Evolutionary conservation across 768 basidiomycete species (phyloP).

Genomic region (Boletales sp.): DNA sequence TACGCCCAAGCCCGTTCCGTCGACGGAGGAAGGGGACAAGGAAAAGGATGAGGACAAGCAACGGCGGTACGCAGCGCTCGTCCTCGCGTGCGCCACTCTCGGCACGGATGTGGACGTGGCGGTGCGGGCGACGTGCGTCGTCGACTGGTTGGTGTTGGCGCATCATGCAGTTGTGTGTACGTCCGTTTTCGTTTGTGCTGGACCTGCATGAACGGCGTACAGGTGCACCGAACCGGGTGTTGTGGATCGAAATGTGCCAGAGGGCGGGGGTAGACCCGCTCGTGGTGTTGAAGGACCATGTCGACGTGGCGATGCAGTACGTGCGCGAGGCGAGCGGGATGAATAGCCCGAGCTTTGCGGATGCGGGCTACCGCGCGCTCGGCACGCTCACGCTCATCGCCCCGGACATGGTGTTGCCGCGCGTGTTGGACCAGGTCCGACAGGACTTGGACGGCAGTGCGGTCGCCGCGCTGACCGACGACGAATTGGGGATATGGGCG

Average conservation of each 20-base stretch:
- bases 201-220: neutral
- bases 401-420: constrained; percentile 62
- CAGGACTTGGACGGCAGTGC: constrained; percentile 57
- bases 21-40: constrained; percentile 36
- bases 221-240: constrained; percentile 17
- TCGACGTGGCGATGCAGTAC: constrained; percentile 47
- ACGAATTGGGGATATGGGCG: constrained; percentile 80
- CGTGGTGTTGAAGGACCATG: constrained; percentile 47
- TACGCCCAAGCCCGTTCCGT: constrained; percentile 12
- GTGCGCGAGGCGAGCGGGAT: constrained; percentile 40
- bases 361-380: constrained; percentile 72
- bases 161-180: constrained; percentile 69
- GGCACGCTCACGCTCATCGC: constrained; percentile 80
- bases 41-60: constrained; percentile 48
- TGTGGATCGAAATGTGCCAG: constrained; percentile 83
- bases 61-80: constrained; percentile 46
- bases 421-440: constrained; percentile 62
- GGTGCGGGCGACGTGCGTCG: constrained; percentile 44
- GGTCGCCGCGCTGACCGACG: constrained; percentile 62
- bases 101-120: constrained; percentile 39
- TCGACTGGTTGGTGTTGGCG: constrained; percentile 59
- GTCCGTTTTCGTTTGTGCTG: constrained; percentile 14
- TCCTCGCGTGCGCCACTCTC: constrained; percentile 51
- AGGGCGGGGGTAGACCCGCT: constrained; percentile 64
- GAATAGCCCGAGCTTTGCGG: constrained; percentile 41